Evolutionary conservation across 1,139 yeast genomes (phyloP), one percentile per base, ranked within the genome.

Genomic region (Blastobotrys niveus): DNA sequence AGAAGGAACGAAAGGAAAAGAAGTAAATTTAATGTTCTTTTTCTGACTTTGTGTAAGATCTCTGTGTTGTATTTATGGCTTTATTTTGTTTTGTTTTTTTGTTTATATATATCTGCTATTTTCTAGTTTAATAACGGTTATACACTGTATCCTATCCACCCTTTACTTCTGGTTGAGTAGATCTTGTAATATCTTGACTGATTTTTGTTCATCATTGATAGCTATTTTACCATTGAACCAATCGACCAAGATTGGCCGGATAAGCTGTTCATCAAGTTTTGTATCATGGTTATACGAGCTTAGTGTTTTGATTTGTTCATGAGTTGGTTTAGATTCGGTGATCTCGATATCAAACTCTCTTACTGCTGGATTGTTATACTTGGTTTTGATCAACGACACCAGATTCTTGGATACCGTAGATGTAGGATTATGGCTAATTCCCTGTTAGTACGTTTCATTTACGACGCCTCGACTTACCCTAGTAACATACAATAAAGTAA

Each of bases 141-240:
- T 32, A 14, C 29, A 22, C 22, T 25, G 21, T n/a, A 31, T 19
- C 9, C n/a, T n/a, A n/a, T n/a, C n/a, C n/a, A n/a, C n/a, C n/a
- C n/a, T n/a, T n/a, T n/a, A n/a, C n/a, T 17, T 21, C 43, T 44
- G 32, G n/a, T 48, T 42, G 6, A 47, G 39, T 33, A 58, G 46
- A 17, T 64, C 59, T 5, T 56, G 52, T 21, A 66, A 48, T 14
- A 65, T 62, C 27, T 62, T 55, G 35, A 65, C 56, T 5, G 68
- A 61, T 35, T 73, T 61, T 21, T 68, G 68, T 17, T 67, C 68
- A 52, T 64, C 59, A 45, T 63, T 54, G 25, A 66, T 59, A 48
- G 73, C 56, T 41, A 64, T 53, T 57, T 63, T 56, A 45, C 72
- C 63, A 31, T 56, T 48, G 50, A 60, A 58, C 65, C 66, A 58